These are phyloP conservation scores for Ophiostoma populinum DNA, from an alignment of 2,329 filamentous ascomycete genomes.

Conservation along the genomic window DNA sequence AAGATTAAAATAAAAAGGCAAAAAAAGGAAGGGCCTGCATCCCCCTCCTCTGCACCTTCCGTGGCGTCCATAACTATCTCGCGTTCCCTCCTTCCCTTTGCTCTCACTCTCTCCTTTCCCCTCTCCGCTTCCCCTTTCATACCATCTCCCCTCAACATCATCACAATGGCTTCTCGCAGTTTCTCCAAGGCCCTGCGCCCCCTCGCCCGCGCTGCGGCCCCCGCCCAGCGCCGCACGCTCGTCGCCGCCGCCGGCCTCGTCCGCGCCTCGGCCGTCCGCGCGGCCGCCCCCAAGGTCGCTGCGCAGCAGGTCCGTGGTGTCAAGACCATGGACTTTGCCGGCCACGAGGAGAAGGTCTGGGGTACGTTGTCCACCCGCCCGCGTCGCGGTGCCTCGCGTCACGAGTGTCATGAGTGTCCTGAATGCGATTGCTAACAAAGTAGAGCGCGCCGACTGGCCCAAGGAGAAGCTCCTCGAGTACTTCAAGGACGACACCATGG, in stretches of 20 bases:
- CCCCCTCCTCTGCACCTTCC: conserved; percentile 2
- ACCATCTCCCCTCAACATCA: conserved; percentile 12
- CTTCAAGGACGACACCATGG: conserved; percentile 99
- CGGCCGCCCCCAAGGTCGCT: conserved; percentile 20
- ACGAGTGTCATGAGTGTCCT: too few relatives aligned
- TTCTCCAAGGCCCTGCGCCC: conserved; percentile 51
- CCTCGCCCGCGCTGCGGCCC: conserved; percentile 42
- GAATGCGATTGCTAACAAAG: too few relatives aligned
- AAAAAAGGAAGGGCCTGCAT: conserved; percentile 1
- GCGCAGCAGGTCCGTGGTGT: conserved; percentile 62
- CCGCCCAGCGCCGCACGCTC: conserved; percentile 45
- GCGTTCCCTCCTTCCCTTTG: background rate
- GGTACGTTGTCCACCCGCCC: conserved; percentile 42
- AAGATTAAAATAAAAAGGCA: background rate
- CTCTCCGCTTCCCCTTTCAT: background rate
- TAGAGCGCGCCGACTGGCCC: conserved; percentile 97
- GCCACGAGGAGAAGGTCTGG: conserved; percentile 84
- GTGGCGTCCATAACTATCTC: conserved; percentile 3
- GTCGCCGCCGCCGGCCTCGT: conserved; percentile 40
- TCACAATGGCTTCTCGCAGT: conserved; percentile 60
- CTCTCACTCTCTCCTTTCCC: background rate
- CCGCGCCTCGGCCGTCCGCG: conserved; percentile 33
- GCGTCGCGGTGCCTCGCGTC: too few relatives aligned
- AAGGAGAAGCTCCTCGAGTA: conserved; percentile 96
- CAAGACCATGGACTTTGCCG: conserved; percentile 99